These are phyloP conservation scores for Hypoxylon sp. DNA, from an alignment of 2,329 filamentous ascomycete genomes.

Conservation along the genomic window DNA sequence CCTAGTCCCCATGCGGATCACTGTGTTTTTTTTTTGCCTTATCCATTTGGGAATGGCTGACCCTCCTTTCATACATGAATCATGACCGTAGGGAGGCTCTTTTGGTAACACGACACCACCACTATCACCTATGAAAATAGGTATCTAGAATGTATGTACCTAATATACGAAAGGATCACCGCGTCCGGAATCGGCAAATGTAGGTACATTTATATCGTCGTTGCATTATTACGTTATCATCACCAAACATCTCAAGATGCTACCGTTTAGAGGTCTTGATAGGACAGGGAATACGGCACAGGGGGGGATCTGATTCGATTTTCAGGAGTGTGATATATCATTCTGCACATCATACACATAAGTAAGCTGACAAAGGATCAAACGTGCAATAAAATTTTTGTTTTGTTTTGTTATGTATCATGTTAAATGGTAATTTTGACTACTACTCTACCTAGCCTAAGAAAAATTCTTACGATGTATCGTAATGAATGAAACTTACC, in stretches of 20 bases:
- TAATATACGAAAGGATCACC: neutral
- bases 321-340: conserved; percentile 1
- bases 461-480: conserved; percentile 18
- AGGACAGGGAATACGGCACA: neutral
- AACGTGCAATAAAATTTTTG: neutral
- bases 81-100: neutral
- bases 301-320: no score
- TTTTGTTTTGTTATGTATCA: conserved; percentile 18
- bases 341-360: neutral
- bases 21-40: neutral
- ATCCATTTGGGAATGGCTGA: neutral
- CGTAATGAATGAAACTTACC: conserved; percentile 1
- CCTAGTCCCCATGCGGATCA: neutral
- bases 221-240: neutral
- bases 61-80: neutral
- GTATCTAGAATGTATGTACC: no score
- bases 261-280: neutral
- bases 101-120: neutral
- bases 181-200: neutral
- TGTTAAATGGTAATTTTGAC: conserved; percentile 12
- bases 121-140: neutral
- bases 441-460: no score
- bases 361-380: conserved; percentile 18
- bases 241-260: neutral
- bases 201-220: neutral